Evolutionary conservation across 2,329 filamentous ascomycete species (phyloP), one percentile per base, ranked within the genome.

Genomic region (Cytospora chrysosperma): DNA sequence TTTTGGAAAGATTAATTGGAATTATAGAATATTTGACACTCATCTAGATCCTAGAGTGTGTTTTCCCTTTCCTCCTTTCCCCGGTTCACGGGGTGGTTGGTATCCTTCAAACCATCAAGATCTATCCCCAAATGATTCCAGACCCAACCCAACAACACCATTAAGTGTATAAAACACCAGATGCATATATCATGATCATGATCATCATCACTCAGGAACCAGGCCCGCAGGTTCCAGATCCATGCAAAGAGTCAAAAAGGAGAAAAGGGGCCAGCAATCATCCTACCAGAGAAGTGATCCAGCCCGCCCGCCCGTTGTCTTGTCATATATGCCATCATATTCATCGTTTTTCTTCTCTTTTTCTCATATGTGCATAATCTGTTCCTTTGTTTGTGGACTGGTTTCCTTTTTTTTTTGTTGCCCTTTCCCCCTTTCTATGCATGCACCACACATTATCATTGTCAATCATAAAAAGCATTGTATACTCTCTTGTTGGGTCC

Each of bases 141-240:
- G 9, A 49, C 7, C 28, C 27, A 57, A 24, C 10, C 40, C 49
- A 58, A n/a, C n/a, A 17, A 30, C 54, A 34, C 58, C 34, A 47
- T 60, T 54, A 54, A 34, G 49, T 50, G n/a, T 17, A 59, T 53
- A 13, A 28, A 52, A 28, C 6, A 43, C 3, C 49, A 55, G 28
- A 28, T 21, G 13, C 47, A 34, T 53, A 37, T 28, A 12, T 17
- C 24, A 24, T 30, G 9, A 30, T n/a, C n/a, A n/a, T n/a, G n/a
- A n/a, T n/a, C n/a, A 12, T 10, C 24, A 24, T 30, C 26, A 43
- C 15, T 49, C 59, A 50, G 34, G 57, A 43, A 61, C 59, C 37
- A 50, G 51, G 28, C 59, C 59, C 55, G 59, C 59, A n/a, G 50
- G 59, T 50, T 51, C 43, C 59, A 60, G 54, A 50, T 49, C 13